Evolutionary conservation across 2,329 filamentous ascomycete species (phyloP).

Genomic region (Botrytis cinerea): DNA sequence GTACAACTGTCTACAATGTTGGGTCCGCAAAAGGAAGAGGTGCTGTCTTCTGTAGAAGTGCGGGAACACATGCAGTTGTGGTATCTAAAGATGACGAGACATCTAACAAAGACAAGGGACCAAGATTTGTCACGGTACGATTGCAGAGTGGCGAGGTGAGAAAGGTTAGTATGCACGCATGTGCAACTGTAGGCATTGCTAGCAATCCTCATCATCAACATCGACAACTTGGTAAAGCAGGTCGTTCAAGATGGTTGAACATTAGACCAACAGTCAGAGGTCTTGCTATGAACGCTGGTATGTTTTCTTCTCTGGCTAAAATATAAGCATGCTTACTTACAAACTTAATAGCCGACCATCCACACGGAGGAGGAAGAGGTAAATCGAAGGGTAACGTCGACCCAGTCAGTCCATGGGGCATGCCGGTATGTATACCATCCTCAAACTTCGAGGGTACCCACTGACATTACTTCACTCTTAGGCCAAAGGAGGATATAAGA

Average conservation of each 20-base stretch:
- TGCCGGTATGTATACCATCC: conserved; percentile 67
- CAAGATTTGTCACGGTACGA: conserved; percentile 79
- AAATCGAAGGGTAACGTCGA: conserved; percentile 98
- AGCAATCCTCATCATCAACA: conserved; percentile 95
- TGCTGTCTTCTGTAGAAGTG: conserved; percentile 91
- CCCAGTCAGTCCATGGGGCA: conserved; percentile 95
- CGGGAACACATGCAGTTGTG: conserved; percentile 87
- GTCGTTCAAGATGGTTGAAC: conserved; percentile 88
- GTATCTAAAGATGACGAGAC: conserved; percentile 84
- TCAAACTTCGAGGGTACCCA: conserved; percentile 15
- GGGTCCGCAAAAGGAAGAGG: conserved; percentile 72
- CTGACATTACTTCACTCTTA: conserved; percentile 38
- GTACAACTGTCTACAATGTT: conserved; percentile 90
- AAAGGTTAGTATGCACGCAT: conserved; percentile 86
- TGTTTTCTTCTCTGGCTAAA: conserved; percentile 38
- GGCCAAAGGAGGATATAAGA: conserved; percentile 90
- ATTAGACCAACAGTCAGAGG: conserved; percentile 94
- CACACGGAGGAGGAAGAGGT: conserved; percentile 97
- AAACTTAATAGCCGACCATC: conserved; percentile 71
- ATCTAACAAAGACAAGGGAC: conserved; percentile 54
- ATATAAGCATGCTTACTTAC: conserved; percentile 26
- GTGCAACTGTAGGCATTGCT: conserved; percentile 89
- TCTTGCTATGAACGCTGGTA: conserved; percentile 97
- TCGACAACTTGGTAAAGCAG: conserved; percentile 89
- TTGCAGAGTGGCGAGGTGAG: conserved; percentile 92